phyloP scores from a whole-genome alignment of 192 early-diverging fungal species.

The Backusella psychrophila region DNA sequence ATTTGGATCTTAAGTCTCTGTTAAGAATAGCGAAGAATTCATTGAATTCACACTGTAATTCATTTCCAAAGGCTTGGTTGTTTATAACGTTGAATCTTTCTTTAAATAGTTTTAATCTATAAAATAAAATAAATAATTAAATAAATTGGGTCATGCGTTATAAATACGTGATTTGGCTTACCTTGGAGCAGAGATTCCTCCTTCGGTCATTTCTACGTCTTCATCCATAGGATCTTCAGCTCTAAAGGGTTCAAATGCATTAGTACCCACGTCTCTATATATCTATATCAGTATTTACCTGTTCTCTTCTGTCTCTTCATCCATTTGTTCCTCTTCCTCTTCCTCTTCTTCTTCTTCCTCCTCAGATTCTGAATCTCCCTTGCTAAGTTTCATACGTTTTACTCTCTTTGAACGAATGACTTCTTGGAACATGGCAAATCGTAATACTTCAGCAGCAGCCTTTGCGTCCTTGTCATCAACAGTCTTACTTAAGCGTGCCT shows the following conservation, averaged over 20 bases:
- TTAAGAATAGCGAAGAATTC: slow-evolving; percentile 58
- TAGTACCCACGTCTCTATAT: not conserved
- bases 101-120: slow-evolving; percentile 46
- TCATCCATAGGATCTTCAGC: slow-evolving; percentile 20
- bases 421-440: slow-evolving; percentile 93
- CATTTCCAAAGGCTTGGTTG: slow-evolving; percentile 48
- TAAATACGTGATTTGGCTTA: not conserved
- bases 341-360: slow-evolving; percentile 34
- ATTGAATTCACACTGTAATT: slow-evolving; percentile 51
- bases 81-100: slow-evolving; percentile 44
- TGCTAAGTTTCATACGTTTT: slow-evolving; percentile 47
- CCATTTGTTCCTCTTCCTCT: slow-evolving; percentile 10
- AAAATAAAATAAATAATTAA: not conserved
- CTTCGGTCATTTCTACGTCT: slow-evolving; percentile 26
- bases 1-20: slow-evolving; percentile 40
- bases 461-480: slow-evolving; percentile 88
- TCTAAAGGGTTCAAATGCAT: not conserved
- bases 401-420: slow-evolving; percentile 51
- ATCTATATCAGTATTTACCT: not conserved
- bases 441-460: slow-evolving; percentile 76
- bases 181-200: slow-evolving; percentile 6
- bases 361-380: slow-evolving; percentile 45
- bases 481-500: slow-evolving; percentile 75
- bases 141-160: not conserved
- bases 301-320: not conserved